These are phyloP conservation scores for Colletotrichum lupini DNA, from an alignment of 2,329 filamentous ascomycete species.

Conservation along the genomic window DNA sequence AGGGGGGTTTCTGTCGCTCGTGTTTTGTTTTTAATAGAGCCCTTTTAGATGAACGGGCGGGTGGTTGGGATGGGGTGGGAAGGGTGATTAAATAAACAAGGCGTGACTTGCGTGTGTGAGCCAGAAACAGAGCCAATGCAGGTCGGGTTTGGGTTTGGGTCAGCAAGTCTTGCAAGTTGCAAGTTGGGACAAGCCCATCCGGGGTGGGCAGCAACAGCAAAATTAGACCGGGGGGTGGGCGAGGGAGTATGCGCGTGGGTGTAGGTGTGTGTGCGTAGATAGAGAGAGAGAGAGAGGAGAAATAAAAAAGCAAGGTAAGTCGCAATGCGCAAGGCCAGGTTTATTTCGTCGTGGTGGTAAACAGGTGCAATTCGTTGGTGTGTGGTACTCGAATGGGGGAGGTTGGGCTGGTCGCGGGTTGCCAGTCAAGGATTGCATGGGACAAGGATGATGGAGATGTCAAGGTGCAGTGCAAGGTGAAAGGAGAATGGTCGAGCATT, in stretches of 20 bases:
- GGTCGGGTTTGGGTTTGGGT: slow-evolving; percentile 10
- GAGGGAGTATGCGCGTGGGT: no score
- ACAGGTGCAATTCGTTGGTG: background rate
- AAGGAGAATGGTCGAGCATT: no score
- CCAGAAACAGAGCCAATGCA: slow-evolving; percentile 20
- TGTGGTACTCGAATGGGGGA: slow-evolving; percentile 4
- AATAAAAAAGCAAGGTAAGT: background rate
- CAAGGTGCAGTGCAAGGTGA: no score
- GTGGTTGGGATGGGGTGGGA: slow-evolving; percentile 27
- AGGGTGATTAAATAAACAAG: slow-evolving; percentile 23
- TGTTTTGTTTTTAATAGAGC: background rate
- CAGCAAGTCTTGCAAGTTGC: slow-evolving; percentile 9
- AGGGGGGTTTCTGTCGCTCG: background rate
- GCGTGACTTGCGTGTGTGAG: background rate
- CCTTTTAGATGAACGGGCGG: slow-evolving; percentile 16
- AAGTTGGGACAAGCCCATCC: background rate
- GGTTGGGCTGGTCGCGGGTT: slow-evolving; percentile 27
- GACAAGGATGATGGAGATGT: slow-evolving; percentile 5
- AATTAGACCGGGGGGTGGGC: background rate
- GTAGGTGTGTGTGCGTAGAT: no score
- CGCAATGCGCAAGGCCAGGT: background rate
- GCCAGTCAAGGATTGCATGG: background rate
- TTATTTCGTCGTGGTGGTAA: background rate
- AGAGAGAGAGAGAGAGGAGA: background rate
- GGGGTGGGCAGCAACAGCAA: background rate